These are phyloP conservation scores for Knufia petricola DNA, from an alignment of 2,329 filamentous ascomycete species.

Conservation along the genomic window DNA sequence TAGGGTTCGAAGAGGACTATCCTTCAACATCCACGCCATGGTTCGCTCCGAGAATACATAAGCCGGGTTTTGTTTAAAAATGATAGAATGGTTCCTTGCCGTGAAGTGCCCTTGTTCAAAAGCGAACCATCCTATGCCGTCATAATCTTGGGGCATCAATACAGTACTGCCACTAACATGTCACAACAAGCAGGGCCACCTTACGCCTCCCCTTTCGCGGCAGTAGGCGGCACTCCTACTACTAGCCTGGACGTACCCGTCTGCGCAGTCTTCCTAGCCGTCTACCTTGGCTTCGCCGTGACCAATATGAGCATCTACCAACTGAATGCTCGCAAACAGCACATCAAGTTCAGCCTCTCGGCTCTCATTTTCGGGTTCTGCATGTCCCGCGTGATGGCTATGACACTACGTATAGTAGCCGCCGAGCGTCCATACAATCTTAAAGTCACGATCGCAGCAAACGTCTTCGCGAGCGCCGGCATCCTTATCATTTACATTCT, in stretches of 20 bases:
- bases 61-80: too few relatives aligned
- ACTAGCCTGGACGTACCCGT: constrained; percentile 41
- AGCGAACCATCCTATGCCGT: not conserved
- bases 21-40: too few relatives aligned
- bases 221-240: constrained; percentile 42
- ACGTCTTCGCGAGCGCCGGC: constrained; percentile 63
- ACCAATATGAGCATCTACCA: constrained; percentile 38
- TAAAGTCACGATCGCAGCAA: constrained; percentile 46
- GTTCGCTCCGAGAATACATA: too few relatives aligned
- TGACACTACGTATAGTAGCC: constrained; percentile 46
- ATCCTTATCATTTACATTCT: constrained; percentile 66
- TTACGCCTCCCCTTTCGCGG: constrained; percentile 27
- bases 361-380: constrained; percentile 40
- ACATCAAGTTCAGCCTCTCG: constrained; percentile 43
- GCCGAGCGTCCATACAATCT: constrained; percentile 39
- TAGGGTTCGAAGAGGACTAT: too few relatives aligned
- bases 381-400: constrained; percentile 39
- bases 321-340: constrained; percentile 31
- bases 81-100: not conserved
- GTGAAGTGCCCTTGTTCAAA: not conserved
- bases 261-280: constrained; percentile 49
- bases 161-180: not conserved
- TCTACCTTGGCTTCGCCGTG: constrained; percentile 35
- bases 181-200: constrained; percentile 13
- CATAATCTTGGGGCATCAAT: not conserved